Evolutionary conservation across 306 rosid species (phyloP).

Genomic region (Prunus kanzakura): DNA sequence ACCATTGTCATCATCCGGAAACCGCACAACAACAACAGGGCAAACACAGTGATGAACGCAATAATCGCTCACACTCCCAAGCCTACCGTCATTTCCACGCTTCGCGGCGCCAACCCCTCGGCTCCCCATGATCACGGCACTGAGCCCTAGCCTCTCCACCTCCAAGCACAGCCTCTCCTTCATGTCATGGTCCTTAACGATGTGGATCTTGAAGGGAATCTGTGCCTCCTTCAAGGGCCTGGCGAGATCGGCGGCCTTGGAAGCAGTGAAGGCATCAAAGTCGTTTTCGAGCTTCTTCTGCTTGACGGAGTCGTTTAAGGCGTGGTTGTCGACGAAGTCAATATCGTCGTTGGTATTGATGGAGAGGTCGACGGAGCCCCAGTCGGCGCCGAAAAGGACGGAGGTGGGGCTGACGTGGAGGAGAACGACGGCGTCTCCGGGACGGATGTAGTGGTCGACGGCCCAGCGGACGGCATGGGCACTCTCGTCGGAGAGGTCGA

Average conservation of each 20-base stretch:
- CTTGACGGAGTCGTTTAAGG: conserved; percentile 15
- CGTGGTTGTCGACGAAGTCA: conserved; percentile 31
- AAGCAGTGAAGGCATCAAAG: conserved; percentile 82
- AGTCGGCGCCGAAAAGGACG: conserved; percentile 97
- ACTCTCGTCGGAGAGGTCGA: conserved; percentile 92
- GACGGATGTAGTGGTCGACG: conserved; percentile 87
- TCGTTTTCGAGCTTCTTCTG: conserved; percentile 65
- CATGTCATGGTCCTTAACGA: conserved; percentile 98
- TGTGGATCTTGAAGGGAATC: conserved; percentile 96
- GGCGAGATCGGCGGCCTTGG: conserved; percentile 74
- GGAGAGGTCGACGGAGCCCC: conserved; percentile 85
- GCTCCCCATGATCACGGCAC: conserved; percentile 96
- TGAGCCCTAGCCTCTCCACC: conserved; percentile 93
- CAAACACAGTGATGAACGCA: conserved; percentile 96
- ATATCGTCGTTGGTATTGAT: conserved; percentile 45
- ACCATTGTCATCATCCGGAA: conserved; percentile 61
- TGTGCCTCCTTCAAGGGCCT: conserved; percentile 74
- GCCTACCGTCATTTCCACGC: conserved; percentile 81
- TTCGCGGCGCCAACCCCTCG: conserved; percentile 83
- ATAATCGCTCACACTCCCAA: conserved; percentile 94
- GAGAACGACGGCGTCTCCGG: conserved; percentile 94
- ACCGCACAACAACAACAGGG: conserved; percentile 91
- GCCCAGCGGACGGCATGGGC: conserved; percentile 98
- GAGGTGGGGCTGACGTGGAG: conserved; percentile 96
- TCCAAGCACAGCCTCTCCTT: conserved; percentile 88